phyloP scores from a whole-genome alignment of 176 grass and related monocot species.

The Avena insularis region DNA sequence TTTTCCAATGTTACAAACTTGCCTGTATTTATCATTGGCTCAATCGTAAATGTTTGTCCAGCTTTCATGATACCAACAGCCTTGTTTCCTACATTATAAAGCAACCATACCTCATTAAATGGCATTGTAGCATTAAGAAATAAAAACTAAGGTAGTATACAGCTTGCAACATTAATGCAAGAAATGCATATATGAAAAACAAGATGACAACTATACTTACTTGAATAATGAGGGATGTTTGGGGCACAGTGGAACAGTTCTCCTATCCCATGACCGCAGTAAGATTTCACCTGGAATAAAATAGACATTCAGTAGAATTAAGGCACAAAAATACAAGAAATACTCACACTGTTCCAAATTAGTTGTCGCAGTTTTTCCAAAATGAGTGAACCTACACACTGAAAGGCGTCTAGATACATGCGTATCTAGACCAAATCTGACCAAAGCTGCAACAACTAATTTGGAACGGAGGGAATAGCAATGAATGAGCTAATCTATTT shows the following conservation, averaged over 20 bases:
- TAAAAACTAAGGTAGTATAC: not conserved
- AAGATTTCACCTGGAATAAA: conserved; percentile 88
- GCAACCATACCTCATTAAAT: conserved; percentile 23
- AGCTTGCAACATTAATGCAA: conserved; percentile 19
- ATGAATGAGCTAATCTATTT: conserved; percentile 23
- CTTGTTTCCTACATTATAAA: conserved; percentile 83
- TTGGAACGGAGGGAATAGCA: not conserved
- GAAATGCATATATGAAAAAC: conserved; percentile 41
- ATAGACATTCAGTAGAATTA: conserved; percentile 14
- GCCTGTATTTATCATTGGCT: conserved; percentile 99
- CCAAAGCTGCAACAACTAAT: too few relatives aligned
- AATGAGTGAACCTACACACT: too few relatives aligned
- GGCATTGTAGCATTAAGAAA: conserved; percentile 14
- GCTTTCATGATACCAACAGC: conserved; percentile 99
- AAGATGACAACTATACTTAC: conserved; percentile 66
- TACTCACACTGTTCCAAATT: not conserved
- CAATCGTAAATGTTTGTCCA: conserved; percentile 96
- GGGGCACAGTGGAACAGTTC: conserved; percentile 96
- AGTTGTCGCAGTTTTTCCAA: too few relatives aligned
- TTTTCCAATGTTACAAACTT: conserved; percentile 37
- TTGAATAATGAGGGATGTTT: conserved; percentile 97
- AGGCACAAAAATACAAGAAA: conserved; percentile 17
- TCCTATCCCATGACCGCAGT: conserved; percentile 97
- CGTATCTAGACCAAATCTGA: too few relatives aligned
- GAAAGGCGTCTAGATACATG: too few relatives aligned